Evolutionary conservation across 2,329 filamentous ascomycete genomes (phyloP).

Genomic region (Botrytis fragariae): DNA sequence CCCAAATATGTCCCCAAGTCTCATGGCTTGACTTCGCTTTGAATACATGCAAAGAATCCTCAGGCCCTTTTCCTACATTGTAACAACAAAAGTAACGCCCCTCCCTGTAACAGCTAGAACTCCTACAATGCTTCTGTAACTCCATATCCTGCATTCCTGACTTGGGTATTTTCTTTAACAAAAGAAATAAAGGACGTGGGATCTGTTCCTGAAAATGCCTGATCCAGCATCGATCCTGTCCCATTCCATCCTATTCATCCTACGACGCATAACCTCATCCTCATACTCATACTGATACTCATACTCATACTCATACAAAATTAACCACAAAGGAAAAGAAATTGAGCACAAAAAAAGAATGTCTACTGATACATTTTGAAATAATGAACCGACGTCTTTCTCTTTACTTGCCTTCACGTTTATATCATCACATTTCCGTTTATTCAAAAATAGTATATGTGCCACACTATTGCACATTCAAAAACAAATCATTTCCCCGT

Average conservation of each 20-base stretch:
- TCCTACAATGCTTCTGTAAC: background rate
- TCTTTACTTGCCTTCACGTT: background rate
- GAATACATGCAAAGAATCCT: background rate
- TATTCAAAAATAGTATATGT: background rate
- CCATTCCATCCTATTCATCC: background rate
- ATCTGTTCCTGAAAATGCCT: background rate
- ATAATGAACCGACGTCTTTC: background rate
- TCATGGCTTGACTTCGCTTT: background rate
- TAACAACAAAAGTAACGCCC: background rate
- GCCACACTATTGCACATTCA: conserved; percentile 49
- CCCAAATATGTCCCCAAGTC: background rate
- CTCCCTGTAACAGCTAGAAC: background rate
- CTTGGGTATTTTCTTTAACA: conserved; percentile 7
- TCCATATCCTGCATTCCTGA: background rate
- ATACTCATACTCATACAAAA: background rate
- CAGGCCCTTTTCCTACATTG: background rate
- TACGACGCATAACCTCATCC: background rate
- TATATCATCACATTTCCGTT: background rate
- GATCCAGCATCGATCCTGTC: background rate
- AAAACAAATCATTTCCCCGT: conserved; percentile 62
- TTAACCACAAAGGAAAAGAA: background rate
- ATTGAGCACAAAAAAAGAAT: background rate
- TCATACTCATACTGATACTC: background rate
- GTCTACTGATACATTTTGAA: background rate
- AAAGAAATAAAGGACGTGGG: background rate